Base-by-base conservation (phyloP, 345 rosid species). In the Salix viminalis region DNA sequence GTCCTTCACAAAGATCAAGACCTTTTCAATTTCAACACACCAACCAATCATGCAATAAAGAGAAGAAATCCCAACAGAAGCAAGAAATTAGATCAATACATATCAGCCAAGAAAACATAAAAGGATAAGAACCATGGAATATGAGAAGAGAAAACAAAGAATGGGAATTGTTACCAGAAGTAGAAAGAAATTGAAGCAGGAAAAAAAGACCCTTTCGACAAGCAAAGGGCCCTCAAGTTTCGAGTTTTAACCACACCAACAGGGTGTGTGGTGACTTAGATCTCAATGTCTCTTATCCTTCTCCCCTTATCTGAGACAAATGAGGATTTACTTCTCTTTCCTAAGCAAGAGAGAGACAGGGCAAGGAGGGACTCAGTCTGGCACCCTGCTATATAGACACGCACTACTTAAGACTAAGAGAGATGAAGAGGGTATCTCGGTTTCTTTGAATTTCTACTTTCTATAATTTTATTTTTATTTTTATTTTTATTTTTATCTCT, bases 151-250 rank as follows among this genome's bases (percentile, higher is more conserved):
- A 70, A 44, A 36, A 14, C 56, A 36, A 16, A 34, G 21, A 42
- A 39, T 58, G 28, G 42, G n/a, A 28, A 42, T 58, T 50, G 12
- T 52, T 64, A 79, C 79, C 78, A 52, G 79, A 42, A 14, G 52
- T 12, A 13, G 56, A 62, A 23, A 73, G 32, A 56, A 37, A 60
- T 0, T 39, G 69, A 65, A 68, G 69, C 61, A 58, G 54, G 36
- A 44, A 52, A 37, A 66, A 71, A 69, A 56, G 72, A 81, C 76
- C 82, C 86, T 65, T 48, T 26, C 66, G 42, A 73, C 41, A 73
- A 67, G 28, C 6, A 78, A 41, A 73, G 73, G 79, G 75, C 71
- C 80, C 79, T 41, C 62, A 56, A 44, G 67, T 71, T 69, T 16
- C 68, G 72, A 77, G 24, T 60, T 71, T 60, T 24, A 9, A 73